Evolutionary conservation across 257 asterid genomes (phyloP).

Genomic region (Solanum okadae): DNA sequence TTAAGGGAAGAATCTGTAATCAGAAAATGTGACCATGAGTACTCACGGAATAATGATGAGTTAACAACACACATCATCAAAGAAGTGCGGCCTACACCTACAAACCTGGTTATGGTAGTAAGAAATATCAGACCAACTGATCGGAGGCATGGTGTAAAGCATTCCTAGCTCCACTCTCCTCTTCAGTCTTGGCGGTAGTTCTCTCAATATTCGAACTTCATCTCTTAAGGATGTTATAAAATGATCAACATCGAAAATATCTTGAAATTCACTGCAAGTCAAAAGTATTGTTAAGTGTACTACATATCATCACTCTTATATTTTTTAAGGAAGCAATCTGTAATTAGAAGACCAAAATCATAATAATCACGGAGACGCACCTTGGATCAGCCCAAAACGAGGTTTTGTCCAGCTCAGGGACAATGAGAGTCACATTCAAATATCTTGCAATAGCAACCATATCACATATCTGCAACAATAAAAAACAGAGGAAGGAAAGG

Average conservation of each 20-base stretch:
- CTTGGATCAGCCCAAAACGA: slow-evolving; percentile 99
- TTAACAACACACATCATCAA: neutral
- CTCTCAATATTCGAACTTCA: slow-evolving; percentile 89
- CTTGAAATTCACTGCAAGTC: slow-evolving; percentile 77
- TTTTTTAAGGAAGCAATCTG: neutral
- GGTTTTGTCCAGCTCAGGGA: slow-evolving; percentile 96
- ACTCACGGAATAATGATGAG: neutral
- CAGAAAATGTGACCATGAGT: slow-evolving; percentile 1
- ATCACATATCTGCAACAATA: slow-evolving; percentile 67
- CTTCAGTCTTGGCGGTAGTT: slow-evolving; percentile 83
- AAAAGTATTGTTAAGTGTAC: neutral
- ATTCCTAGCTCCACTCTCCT: slow-evolving; percentile 76
- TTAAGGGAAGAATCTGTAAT: slow-evolving; percentile 79
- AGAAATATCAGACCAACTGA: slow-evolving; percentile 94
- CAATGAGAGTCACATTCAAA: slow-evolving; percentile 83
- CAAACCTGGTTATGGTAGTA: slow-evolving; percentile 78
- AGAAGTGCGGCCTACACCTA: neutral
- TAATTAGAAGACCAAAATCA: neutral
- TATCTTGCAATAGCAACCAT: slow-evolving; percentile 96
- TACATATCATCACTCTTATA: neutral
- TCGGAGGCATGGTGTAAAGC: slow-evolving; percentile 70
- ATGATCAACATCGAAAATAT: slow-evolving; percentile 90
- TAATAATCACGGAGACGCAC: slow-evolving; percentile 22
- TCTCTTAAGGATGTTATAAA: slow-evolving; percentile 85
- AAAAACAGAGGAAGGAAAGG: neutral